These are phyloP conservation scores for Sordaria brevicollis DNA, from an alignment of 495 filamentous ascomycete species.

Conservation along the genomic window DNA sequence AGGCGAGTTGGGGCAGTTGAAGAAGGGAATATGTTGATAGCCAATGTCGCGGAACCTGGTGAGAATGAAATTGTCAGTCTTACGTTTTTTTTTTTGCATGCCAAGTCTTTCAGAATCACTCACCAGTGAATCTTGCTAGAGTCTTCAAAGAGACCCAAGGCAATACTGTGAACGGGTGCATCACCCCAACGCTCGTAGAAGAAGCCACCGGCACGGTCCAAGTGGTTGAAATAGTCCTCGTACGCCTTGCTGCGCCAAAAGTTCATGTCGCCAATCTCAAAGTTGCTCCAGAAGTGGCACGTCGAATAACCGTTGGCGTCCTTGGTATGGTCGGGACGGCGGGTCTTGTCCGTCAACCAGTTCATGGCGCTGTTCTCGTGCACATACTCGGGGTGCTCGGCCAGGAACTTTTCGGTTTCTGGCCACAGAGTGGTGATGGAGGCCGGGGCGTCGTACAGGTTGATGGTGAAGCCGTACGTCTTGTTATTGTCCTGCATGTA, in stretches of 20 bases:
- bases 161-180: slow-evolving; percentile 94
- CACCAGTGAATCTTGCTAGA: slow-evolving; percentile 89
- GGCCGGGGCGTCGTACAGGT: slow-evolving; percentile 83
- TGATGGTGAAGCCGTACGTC: slow-evolving; percentile 98
- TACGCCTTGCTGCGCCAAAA: slow-evolving; percentile 92
- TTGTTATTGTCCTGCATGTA: slow-evolving; percentile 97
- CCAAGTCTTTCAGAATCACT: slow-evolving; percentile 17
- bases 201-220: slow-evolving; percentile 92
- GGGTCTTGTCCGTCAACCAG: slow-evolving; percentile 72
- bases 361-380: slow-evolving; percentile 73
- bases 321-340: slow-evolving; percentile 67
- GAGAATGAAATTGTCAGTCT: neutral
- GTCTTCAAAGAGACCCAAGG: slow-evolving; percentile 89
- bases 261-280: slow-evolving; percentile 90
- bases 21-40: slow-evolving; percentile 97
- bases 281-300: slow-evolving; percentile 99
- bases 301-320: slow-evolving; percentile 89
- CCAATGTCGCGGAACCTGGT: slow-evolving; percentile 97
- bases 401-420: slow-evolving; percentile 79
- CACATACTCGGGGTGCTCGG: slow-evolving; percentile 71
- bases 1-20: slow-evolving; percentile 93
- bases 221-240: slow-evolving; percentile 90
- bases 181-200: slow-evolving; percentile 99
- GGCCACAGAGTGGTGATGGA: slow-evolving; percentile 91
- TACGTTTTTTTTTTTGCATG: neutral